phyloP scores from a whole-genome alignment of 1,284 basidiomycete species.

The Moesziomyces sp. region DNA sequence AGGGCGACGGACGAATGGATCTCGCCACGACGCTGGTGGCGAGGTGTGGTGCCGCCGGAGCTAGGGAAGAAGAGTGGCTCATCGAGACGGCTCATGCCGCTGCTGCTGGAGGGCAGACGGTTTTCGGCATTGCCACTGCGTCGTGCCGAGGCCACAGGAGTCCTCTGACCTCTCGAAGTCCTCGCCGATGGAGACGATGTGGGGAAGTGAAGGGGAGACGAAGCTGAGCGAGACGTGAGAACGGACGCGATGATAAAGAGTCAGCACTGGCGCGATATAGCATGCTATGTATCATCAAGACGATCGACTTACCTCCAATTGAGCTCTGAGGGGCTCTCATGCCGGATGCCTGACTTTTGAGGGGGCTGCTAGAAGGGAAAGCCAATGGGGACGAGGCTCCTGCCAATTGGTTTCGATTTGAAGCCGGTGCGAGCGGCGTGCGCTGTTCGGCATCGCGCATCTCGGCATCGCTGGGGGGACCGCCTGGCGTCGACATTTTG shows the following conservation, averaged over 20 bases:
- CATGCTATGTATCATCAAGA: background rate
- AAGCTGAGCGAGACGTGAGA: conserved; percentile 18
- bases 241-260: background rate
- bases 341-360: conserved; percentile 43
- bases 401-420: conserved; percentile 21
- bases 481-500: conserved; percentile 46
- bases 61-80: conserved; percentile 66
- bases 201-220: conserved; percentile 62
- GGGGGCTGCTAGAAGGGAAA: conserved; percentile 62
- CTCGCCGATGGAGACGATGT: conserved; percentile 59
- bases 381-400: conserved; percentile 56
- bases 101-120: conserved; percentile 49
- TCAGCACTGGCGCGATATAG: background rate
- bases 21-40: conserved; percentile 60
- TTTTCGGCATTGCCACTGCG: conserved; percentile 38
- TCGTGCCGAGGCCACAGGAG: conserved; percentile 30
- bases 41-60: conserved; percentile 59
- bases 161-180: conserved; percentile 46
- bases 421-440: conserved; percentile 42
- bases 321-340: conserved; percentile 31
- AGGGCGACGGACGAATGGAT: conserved; percentile 59
- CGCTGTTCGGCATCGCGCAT: conserved; percentile 49
- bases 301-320: conserved; percentile 35
- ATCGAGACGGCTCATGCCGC: conserved; percentile 38
- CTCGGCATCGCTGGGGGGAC: conserved; percentile 40